Percentiles rank a stretch among this genome's conserved stretches.
These are phyloP conservation scores for Coleophoma crateriformis DNA, from an alignment of 2,329 filamentous ascomycete genomes.

Conservation along the genomic window DNA sequence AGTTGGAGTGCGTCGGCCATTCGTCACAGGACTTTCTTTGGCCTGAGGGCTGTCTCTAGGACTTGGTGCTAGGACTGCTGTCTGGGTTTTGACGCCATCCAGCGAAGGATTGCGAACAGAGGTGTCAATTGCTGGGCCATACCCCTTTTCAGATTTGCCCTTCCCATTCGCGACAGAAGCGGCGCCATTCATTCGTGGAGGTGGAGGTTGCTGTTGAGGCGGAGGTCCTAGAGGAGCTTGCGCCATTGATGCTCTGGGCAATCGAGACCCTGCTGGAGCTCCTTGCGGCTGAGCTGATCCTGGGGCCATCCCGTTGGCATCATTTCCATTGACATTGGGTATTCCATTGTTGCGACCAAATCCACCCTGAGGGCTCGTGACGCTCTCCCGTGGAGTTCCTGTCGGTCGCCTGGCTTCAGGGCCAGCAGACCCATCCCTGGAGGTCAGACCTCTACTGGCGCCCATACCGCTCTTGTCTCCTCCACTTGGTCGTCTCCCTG, in stretches of 20 bases:
- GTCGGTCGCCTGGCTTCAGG: constrained; percentile 42
- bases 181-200: constrained; percentile 30
- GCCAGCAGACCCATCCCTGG: constrained; percentile 19
- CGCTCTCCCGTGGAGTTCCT: constrained; percentile 35
- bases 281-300: constrained; percentile 24
- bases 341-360: constrained; percentile 20
- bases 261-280: constrained; percentile 40
- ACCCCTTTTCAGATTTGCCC: constrained; percentile 19
- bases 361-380: constrained; percentile 31
- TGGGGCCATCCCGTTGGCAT: constrained; percentile 24
- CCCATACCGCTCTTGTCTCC: constrained; percentile 28
- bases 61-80: constrained; percentile 24
- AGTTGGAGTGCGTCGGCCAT: constrained; percentile 61
- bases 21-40: constrained; percentile 45
- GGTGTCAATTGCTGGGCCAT: constrained; percentile 24
- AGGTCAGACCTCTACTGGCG: constrained; percentile 17
- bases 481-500: constrained; percentile 35
- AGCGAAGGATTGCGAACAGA: constrained; percentile 31
- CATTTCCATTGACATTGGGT: constrained; percentile 31
- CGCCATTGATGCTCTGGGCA: constrained; percentile 53
- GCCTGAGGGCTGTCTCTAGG: constrained; percentile 32
- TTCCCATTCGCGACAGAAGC: constrained; percentile 12
- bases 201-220: constrained; percentile 57
- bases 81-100: constrained; percentile 38
- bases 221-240: constrained; percentile 59